Base-by-base conservation (phyloP, 352 stramenopile species). In the Phytophthora boehmeriae region DNA sequence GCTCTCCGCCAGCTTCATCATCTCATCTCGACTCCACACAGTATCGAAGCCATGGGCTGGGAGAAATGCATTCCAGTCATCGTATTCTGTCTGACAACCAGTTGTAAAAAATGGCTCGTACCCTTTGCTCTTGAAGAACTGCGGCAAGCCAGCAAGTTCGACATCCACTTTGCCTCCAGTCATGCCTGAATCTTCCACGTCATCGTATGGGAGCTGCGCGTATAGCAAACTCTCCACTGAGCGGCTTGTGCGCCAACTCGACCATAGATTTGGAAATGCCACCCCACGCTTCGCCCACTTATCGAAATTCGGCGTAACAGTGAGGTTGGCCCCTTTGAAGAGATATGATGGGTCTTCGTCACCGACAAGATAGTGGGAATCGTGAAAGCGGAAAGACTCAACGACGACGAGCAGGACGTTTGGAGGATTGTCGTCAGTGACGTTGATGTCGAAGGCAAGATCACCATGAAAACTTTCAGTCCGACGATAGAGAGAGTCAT, bases 241-340 rank as follows among this genome's bases (percentile, higher is more conserved):
- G 1, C 78, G 71, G 63, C 76, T 88, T 8, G 78, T 86, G 1
- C 63, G 59, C 61, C 66, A 85, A 30, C 72, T 86, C 2, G 78
- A 88, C 75, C 78, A 88, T 17, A 88, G 62, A 20, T 84, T 88
- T 17, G 46, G 45, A 19, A 88, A 78, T 2, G 71, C 78, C 11
- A 88, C 52, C 14, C 74, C 74, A 13, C 71, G 73, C 27, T 78
- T 67, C 1, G 75, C 73, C 68, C 71, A 88, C 35, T 54, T 60
- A 32, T 88, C 73, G 11, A 86, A 86, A 13, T 80, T 65, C 3
- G 73, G 75, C 2, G 71, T 80, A 2, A 86, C 53, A 0, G 68
- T 76, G 41, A 42, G 5, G 16, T 69, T 69, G 11, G 16, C 38
- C 0, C 54, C 61, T 9, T 62, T 59, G 17, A 64, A 69, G 8